Base-by-base conservation (phyloP, 2,329 filamentous ascomycete species). In the Botrytis medusae region DNA sequence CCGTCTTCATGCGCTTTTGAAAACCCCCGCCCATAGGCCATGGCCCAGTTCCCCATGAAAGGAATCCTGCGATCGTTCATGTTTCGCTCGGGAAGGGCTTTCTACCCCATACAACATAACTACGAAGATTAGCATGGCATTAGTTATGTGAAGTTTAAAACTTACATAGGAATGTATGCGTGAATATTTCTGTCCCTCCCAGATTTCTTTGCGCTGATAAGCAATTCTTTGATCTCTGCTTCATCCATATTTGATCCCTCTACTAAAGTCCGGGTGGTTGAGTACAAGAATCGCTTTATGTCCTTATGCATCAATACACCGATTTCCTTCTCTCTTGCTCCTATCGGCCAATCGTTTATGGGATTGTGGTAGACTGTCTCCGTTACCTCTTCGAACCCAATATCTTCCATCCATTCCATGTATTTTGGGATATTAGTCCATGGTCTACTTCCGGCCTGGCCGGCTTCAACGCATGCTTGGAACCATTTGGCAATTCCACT, bases 301-400 rank as follows among this genome's bases (percentile, higher is more conserved):
- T 77, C 75, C 46, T 74, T 74, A 8, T 78, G 74, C 65, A 62
- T 46, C 54, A 69, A n/a, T 67, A 68, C 73, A 4, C 75, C 78
- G 29, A 78, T 42, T 10, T 20, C 62, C 73, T 78, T 79, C 73
- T 77, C 67, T 34, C 70, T 74, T 34, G 74, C 68, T 7, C 77
- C 81, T 74, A 84, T 85, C 1, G 87, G 81, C 88, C 88, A 89
- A 10, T 82, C 82, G 51, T 86, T 87, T 69, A 85, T 83, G 0
- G 88, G 88, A 68, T 88, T 82, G 77, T 86, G 87, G 78, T 86
- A 88, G 4, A 86, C 77, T 25, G 80, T 81, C 77, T 89, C 83
- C 25, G 84, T 82, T 22, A 89, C 83, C 69, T 89, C 85, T 12
- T 86, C 84, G 75, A 89, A 89, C 0, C 87, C 88, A 3, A 84